These are phyloP conservation scores for Beta lomatogona DNA, from an alignment of 179 eudicot genomes.

Conservation along the genomic window DNA sequence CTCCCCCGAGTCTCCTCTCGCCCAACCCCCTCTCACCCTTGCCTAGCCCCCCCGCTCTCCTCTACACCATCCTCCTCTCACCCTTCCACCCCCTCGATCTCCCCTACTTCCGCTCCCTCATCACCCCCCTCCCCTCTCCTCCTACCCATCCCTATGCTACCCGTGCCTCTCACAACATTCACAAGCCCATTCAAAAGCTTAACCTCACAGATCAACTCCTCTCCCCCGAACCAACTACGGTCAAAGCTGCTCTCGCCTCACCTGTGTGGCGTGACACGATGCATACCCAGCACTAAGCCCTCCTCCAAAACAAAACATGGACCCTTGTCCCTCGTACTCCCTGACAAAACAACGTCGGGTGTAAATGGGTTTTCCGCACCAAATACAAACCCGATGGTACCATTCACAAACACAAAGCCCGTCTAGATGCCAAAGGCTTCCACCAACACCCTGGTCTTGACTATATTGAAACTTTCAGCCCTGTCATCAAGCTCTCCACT, in stretches of 20 bases:
- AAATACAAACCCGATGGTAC: background rate
- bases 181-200: too few relatives aligned
- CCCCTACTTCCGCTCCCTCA: too few relatives aligned
- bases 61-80: too few relatives aligned
- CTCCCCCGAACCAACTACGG: too few relatives aligned
- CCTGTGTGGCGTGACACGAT: background rate
- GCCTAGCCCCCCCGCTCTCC: too few relatives aligned
- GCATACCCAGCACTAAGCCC: background rate
- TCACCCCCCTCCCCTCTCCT: too few relatives aligned
- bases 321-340: background rate
- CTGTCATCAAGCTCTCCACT: background rate
- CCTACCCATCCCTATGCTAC: too few relatives aligned
- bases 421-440: background rate
- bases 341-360: background rate
- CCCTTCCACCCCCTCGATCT: too few relatives aligned
- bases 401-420: too few relatives aligned
- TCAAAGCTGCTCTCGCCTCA: background rate
- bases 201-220: too few relatives aligned
- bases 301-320: background rate
- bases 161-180: too few relatives aligned
- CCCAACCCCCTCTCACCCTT: too few relatives aligned
- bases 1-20: rapidly evolving
- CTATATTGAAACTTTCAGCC: background rate
- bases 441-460: background rate
- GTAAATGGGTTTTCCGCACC: background rate